These are phyloP conservation scores for Komagataella pseudopastoris DNA, from an alignment of 805 yeast species.

Conservation along the genomic window DNA sequence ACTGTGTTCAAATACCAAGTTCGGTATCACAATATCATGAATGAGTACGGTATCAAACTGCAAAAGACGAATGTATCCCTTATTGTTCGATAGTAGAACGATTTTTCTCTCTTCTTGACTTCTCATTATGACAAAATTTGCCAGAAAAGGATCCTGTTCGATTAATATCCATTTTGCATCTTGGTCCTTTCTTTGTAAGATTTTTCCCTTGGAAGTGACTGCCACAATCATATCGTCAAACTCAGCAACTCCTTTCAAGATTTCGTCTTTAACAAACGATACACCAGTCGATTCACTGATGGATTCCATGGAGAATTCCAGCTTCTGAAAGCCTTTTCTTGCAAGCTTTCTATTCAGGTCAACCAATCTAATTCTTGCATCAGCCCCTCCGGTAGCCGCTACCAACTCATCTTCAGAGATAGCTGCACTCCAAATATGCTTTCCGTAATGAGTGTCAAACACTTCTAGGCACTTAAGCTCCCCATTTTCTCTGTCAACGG, in stretches of 20 bases:
- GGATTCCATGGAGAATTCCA: conserved; percentile 17
- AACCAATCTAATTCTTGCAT: conserved; percentile 64
- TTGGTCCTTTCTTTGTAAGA: conserved; percentile 20
- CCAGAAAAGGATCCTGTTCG: conserved; percentile 13
- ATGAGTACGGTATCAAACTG: conserved; percentile 18
- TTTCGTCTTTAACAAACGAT: conserved; percentile 30
- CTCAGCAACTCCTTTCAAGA: conserved; percentile 46
- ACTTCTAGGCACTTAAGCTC: conserved; percentile 29
- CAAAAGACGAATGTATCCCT: conserved; percentile 31
- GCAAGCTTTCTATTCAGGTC: conserved; percentile 27
- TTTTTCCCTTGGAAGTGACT: conserved; percentile 47
- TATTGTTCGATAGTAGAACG: conserved; percentile 13
- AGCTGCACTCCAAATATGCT: conserved; percentile 79
- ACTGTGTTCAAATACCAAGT: conserved; percentile 16
- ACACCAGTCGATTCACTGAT: conserved; percentile 18
- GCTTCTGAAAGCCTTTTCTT: conserved; percentile 12
- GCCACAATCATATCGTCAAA: conserved; percentile 30
- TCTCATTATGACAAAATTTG: conserved; percentile 14
- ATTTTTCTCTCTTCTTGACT: conserved; percentile 10
- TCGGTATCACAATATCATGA: conserved; percentile 10
- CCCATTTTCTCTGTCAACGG: conserved; percentile 16
- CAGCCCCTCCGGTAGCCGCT: conserved; percentile 87
- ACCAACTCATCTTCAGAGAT: conserved; percentile 28
- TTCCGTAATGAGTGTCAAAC: conserved; percentile 66
- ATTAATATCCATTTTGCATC: conserved; percentile 14